A percentile compares a stretch with the other conserved stretches of the same genome.
phyloP scores from a whole-genome alignment of 345 rosid genomes.

The Eucalyptus sideroxylon region DNA sequence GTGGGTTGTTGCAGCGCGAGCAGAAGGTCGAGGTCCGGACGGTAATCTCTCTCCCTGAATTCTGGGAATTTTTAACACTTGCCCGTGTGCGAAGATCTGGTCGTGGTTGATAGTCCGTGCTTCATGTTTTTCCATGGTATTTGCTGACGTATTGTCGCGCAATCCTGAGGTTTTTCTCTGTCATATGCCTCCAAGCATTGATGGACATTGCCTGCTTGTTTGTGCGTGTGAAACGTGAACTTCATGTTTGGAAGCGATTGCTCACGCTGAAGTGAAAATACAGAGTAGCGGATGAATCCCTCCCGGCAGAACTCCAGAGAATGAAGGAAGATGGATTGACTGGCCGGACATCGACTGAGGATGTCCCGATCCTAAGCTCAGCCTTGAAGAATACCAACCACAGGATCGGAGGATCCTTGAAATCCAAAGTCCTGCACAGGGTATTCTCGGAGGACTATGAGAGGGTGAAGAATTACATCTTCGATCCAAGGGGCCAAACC shows the following conservation, averaged over 20 bases:
- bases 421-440: background rate
- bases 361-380: background rate
- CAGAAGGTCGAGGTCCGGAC: background rate
- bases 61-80: background rate
- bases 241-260: background rate
- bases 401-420: background rate
- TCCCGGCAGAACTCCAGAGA: background rate
- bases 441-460: constrained; percentile 3
- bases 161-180: background rate
- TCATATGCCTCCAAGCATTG: background rate
- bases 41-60: background rate
- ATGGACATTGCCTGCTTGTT: background rate
- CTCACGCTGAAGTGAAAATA: background rate
- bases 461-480: background rate
- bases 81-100: background rate
- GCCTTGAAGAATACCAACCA: background rate
- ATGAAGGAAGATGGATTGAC: background rate
- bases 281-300: background rate
- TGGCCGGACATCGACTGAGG: background rate
- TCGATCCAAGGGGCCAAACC: background rate
- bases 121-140: background rate
- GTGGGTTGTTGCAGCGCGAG: background rate
- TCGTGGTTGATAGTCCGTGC: background rate
- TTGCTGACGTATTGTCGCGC: background rate
- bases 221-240: background rate